These are phyloP conservation scores for Perkinsus marinus DNA, from an alignment of 169 alveolate species.

Conservation along the genomic window DNA sequence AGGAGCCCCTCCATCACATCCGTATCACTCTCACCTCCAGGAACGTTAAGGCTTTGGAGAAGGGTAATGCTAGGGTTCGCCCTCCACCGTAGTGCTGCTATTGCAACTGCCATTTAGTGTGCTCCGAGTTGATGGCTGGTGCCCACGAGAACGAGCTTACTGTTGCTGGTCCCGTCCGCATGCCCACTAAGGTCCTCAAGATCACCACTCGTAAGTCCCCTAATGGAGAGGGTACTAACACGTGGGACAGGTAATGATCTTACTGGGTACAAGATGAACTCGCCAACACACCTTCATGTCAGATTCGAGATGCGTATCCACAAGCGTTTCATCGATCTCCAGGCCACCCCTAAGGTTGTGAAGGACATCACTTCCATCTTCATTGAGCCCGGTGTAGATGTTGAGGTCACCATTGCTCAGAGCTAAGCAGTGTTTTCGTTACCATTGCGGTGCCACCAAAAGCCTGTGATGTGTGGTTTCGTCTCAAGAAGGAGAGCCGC, in stretches of 20 bases:
- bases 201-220: slow-evolving; percentile 92
- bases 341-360: slow-evolving; percentile 89
- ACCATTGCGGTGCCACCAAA: not conserved
- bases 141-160: slow-evolving; percentile 80
- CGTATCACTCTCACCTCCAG: slow-evolving; percentile 79
- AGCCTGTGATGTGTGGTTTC: not conserved
- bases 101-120: slow-evolving; percentile 62
- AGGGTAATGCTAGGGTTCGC: slow-evolving; percentile 53
- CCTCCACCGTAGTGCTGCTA: too few species aligned
- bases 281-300: too few species aligned
- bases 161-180: slow-evolving; percentile 89
- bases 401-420: slow-evolving; percentile 81
- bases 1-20: slow-evolving; percentile 72
- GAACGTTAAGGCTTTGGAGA: slow-evolving; percentile 68
- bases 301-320: slow-evolving; percentile 89
- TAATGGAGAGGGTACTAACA: slow-evolving; percentile 95
- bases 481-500: not conserved
- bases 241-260: slow-evolving; percentile 74
- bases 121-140: slow-evolving; percentile 77
- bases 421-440: slow-evolving; percentile 15
- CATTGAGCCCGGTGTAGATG: slow-evolving; percentile 93
- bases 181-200: slow-evolving; percentile 86
- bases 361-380: slow-evolving; percentile 87
- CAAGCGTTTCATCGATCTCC: slow-evolving; percentile 91
- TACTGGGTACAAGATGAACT: too few species aligned